Base-by-base conservation (phyloP, 1,284 basidiomycete genomes). In the Apiotrichum siamense region DNA sequence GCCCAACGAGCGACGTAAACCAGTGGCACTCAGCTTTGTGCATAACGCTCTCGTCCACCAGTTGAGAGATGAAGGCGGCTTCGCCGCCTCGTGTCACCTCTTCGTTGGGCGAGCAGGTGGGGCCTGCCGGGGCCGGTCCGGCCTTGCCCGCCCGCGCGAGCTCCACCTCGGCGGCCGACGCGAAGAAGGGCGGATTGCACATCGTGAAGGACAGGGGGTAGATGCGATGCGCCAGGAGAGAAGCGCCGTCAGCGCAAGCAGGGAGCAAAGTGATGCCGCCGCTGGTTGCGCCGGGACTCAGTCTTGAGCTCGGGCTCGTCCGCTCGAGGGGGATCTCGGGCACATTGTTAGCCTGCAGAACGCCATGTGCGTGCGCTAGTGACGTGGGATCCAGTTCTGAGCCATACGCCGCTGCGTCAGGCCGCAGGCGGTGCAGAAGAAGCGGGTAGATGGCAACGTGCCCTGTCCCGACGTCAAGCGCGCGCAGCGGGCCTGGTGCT, bases 131-230 rank as follows among this genome's bases (percentile, higher is more conserved):
- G 0, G 88, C 83, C 4, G 73, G 75, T 12, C 76, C 63, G 38
- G 79, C 79, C 63, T 96, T 94, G 7, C 73, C 73, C 18, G 78
- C 78, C 1, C 82, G 80, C 3, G 82, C 82, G 1, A 73, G 69
- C 0, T 65, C 60, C 5, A 92, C 80, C 50, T 97, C 92, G 21
- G 83, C 80, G 1, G 68, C 62, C 46, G 83, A 87, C 13, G 75
- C 68, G 66, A 94, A 97, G 73, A 97, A 97, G 0, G 93, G 93
- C 0, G 94, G 94, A 66, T 97, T 97, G 74, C 92, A 97, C 83
- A 97, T 89, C 0, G 83, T 83, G 60, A 93, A 88, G 52, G 49
- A 20, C 21, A 44, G 43, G 7, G 43, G 43, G 12, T 44, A 35
- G 32, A 44, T 25, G 7, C 20, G 26, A 15, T 44, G 43, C 13